A percentile compares a stretch with the other conserved stretches of the same genome.
phyloP scores from a whole-genome alignment of 257 asterid species.

The Solanum virginianum region DNA sequence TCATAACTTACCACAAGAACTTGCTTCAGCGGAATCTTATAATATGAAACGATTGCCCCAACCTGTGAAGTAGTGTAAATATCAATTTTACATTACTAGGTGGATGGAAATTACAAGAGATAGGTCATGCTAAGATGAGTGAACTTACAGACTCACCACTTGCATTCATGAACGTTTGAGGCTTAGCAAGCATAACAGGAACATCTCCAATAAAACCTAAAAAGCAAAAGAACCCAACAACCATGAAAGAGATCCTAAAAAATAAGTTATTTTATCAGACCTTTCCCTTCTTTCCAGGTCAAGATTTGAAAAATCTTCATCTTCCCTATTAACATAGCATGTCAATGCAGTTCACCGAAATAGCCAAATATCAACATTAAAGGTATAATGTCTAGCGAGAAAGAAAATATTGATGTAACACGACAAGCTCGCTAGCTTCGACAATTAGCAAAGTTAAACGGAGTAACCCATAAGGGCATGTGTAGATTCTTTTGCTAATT shows the following conservation, averaged over 20 bases:
- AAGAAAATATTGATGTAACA: neutral
- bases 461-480: neutral
- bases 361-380: neutral
- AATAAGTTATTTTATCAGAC: neutral
- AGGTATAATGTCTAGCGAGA: neutral
- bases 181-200: slow-evolving; percentile 92
- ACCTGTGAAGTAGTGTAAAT: slow-evolving; percentile 38
- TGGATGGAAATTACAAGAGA: neutral
- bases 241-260: neutral
- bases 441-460: neutral
- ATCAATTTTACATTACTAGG: slow-evolving; percentile 2
- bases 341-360: neutral
- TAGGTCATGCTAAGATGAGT: slow-evolving; percentile 12
- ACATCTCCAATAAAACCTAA: slow-evolving; percentile 75
- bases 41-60: slow-evolving; percentile 81
- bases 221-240: neutral
- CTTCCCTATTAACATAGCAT: neutral
- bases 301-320: neutral
- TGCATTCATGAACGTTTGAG: slow-evolving; percentile 94
- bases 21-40: slow-evolving; percentile 82
- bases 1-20: slow-evolving; percentile 71
- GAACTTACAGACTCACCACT: slow-evolving; percentile 99
- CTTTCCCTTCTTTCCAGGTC: neutral
- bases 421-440: neutral
- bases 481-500: neutral